Evolutionary conservation across 2,329 filamentous ascomycete species (phyloP).

Genomic region (Fusarium sp.): DNA sequence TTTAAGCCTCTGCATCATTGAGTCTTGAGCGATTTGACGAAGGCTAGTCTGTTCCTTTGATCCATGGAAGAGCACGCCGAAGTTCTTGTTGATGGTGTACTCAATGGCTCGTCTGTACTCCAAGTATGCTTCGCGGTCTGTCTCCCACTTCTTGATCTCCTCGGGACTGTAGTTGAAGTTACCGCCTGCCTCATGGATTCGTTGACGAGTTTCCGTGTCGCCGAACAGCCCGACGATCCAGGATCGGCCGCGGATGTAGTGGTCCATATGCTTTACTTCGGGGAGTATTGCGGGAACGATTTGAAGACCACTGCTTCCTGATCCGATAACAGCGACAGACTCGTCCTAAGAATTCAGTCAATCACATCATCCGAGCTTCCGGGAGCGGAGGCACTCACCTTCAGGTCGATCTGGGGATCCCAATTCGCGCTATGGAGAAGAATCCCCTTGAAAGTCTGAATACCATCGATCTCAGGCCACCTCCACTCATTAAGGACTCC

Average conservation of each 20-base stretch:
- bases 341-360: background rate
- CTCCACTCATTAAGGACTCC: slow-evolving; percentile 21
- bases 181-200: slow-evolving; percentile 3
- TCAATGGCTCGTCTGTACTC: slow-evolving; percentile 9
- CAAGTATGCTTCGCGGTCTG: slow-evolving; percentile 7
- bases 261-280: slow-evolving; percentile 16
- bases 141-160: slow-evolving; percentile 2
- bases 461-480: slow-evolving; percentile 11
- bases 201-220: slow-evolving; percentile 1
- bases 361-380: accelerated
- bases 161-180: slow-evolving; percentile 4
- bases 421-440: slow-evolving; percentile 18
- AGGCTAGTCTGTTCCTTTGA: slow-evolving; percentile 2
- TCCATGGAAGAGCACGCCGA: slow-evolving; percentile 3
- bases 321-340: slow-evolving; percentile 11
- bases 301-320: slow-evolving; percentile 16
- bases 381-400: background rate
- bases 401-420: background rate
- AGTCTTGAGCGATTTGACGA: background rate
- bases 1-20: background rate
- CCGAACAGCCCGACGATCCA: slow-evolving; percentile 17
- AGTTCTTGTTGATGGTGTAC: slow-evolving; percentile 21
- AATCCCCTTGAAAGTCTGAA: background rate
- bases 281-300: slow-evolving; percentile 9
- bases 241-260: slow-evolving; percentile 8